Percentiles rank a stretch among this genome's conserved stretches.
phyloP scores from a whole-genome alignment of 208 protist species.

The Trichomonas gallinae region DNA sequence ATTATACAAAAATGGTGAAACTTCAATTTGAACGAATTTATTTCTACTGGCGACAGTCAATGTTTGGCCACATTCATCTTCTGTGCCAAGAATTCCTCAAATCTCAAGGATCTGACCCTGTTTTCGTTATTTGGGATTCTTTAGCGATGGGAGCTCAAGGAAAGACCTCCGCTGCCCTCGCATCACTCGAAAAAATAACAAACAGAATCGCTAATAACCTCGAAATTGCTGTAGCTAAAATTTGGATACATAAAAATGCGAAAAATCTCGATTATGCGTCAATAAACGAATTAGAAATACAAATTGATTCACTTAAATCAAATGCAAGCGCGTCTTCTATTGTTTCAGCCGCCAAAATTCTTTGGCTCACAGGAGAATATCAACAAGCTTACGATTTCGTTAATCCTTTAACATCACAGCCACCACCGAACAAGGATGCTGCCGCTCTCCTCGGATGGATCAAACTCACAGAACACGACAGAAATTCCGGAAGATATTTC shows the following conservation, averaged over 20 bases:
- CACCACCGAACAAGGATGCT: background rate
- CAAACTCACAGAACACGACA: background rate
- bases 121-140: background rate
- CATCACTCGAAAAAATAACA: background rate
- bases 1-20: background rate
- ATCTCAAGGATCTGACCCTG: background rate
- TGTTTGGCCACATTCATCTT: background rate
- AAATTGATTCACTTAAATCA: background rate
- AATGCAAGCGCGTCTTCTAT: background rate
- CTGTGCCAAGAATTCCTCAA: background rate
- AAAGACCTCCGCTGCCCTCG: background rate
- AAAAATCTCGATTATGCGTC: background rate
- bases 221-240: background rate
- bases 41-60: background rate
- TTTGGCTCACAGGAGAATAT: background rate
- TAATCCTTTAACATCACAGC: background rate
- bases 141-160: background rate
- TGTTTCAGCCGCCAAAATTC: background rate
- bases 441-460: background rate
- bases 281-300: background rate
- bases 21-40: background rate
- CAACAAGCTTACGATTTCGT: background rate
- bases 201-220: background rate
- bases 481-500: background rate
- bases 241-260: conserved; percentile 16